These are phyloP conservation scores for Rhodotorula sp. DNA, from an alignment of 1,284 basidiomycete genomes.

Conservation along the genomic window DNA sequence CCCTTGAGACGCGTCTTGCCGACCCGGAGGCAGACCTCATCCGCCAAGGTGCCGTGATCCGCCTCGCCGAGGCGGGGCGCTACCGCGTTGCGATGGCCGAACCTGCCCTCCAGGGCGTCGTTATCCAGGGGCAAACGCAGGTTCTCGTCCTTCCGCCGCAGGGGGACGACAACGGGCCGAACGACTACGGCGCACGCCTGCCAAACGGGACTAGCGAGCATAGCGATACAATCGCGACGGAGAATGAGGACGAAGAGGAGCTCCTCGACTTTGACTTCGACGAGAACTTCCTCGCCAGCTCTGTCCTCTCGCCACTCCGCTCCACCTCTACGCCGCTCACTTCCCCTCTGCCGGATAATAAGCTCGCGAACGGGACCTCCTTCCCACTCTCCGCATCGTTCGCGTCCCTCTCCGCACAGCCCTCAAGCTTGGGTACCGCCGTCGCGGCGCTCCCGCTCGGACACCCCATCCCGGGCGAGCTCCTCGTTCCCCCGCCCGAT, in stretches of 20 bases:
- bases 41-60: conserved; percentile 35
- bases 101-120: conserved; percentile 72
- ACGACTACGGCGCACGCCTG: neutral
- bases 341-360: conserved; percentile 21
- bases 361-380: neutral
- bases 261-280: conserved; percentile 62
- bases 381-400: conserved; percentile 12
- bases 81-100: conserved; percentile 56
- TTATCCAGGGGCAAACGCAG: conserved; percentile 59
- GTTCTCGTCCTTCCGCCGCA: conserved; percentile 60
- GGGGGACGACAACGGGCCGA: conserved; percentile 43
- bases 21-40: conserved; percentile 32
- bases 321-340: conserved; percentile 34
- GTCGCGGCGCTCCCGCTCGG: conserved; percentile 37
- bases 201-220: conserved; percentile 6
- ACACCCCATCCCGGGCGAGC: conserved; percentile 18
- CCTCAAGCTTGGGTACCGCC: neutral
- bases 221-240: conserved; percentile 33
- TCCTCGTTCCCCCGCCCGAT: conserved; percentile 23
- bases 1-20: conserved; percentile 21
- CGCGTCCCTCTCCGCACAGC: neutral
- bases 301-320: conserved; percentile 49
- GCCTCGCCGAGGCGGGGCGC: neutral
- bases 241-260: conserved; percentile 45
- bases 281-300: conserved; percentile 67